Percentiles rank a stretch among this genome's conserved stretches.
These are phyloP conservation scores for Penicillium sp. DNA, from an alignment of 2,329 filamentous ascomycete species.

Conservation along the genomic window DNA sequence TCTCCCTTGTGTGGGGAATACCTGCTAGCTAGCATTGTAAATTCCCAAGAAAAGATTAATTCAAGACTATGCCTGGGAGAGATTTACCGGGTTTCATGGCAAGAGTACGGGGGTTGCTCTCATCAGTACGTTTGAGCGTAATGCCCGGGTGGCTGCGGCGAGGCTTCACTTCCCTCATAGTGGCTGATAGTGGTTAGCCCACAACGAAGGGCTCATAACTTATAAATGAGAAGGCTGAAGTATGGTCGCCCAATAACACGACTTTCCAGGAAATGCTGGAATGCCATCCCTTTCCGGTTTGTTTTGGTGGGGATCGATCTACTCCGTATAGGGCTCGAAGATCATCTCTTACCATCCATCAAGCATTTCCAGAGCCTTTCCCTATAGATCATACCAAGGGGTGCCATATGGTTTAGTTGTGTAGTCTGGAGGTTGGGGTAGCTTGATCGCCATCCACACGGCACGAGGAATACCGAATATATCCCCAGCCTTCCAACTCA, in stretches of 20 bases:
- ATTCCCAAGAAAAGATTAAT: neutral
- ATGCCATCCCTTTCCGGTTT: slow-evolving; percentile 26
- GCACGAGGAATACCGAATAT: neutral
- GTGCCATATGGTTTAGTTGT: neutral
- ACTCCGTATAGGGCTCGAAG: slow-evolving; percentile 16
- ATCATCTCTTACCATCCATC: neutral
- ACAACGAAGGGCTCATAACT: neutral
- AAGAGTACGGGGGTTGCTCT: neutral
- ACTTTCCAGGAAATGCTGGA: slow-evolving; percentile 10
- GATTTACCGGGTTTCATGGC: neutral
- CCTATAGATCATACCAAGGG: slow-evolving; percentile 22
- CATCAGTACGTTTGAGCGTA: neutral
- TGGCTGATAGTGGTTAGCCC: neutral
- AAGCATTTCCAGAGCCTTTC: slow-evolving; percentile 10
- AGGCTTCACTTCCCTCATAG: neutral
- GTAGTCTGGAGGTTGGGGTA: neutral
- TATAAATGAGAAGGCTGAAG: neutral
- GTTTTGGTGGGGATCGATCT: slow-evolving; percentile 11
- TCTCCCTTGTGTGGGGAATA: slow-evolving; percentile 12
- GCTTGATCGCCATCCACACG: slow-evolving; percentile 1
- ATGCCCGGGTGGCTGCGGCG: neutral
- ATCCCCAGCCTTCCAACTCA: neutral
- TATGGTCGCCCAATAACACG: neutral
- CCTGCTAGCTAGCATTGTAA: neutral
- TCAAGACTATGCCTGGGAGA: neutral